These are phyloP conservation scores for Elaeis guineensis DNA, from an alignment of 176 grass and related monocot genomes.

Conservation along the genomic window DNA sequence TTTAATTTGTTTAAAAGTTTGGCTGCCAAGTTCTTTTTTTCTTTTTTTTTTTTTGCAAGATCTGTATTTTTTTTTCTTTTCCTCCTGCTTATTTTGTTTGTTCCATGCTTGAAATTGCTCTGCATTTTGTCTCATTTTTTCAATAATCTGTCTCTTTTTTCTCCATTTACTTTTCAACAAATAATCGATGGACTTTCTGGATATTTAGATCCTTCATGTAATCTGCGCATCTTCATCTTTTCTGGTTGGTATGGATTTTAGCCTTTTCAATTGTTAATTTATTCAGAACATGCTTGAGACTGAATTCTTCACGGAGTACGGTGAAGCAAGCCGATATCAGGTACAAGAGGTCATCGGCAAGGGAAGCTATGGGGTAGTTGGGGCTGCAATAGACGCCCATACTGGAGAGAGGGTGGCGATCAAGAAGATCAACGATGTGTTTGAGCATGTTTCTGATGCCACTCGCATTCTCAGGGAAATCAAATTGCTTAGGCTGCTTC, in stretches of 20 bases:
- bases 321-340: constrained; percentile 56
- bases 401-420: constrained; percentile 64
- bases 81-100: too few species aligned
- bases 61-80: too few species aligned
- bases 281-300: constrained; percentile 35
- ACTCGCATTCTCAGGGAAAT: constrained; percentile 78
- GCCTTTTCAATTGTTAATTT: background rate
- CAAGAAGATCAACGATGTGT: constrained; percentile 78
- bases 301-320: constrained; percentile 70
- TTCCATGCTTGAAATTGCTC: too few species aligned
- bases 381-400: constrained; percentile 44
- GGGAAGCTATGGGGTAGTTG: constrained; percentile 69
- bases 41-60: too few species aligned
- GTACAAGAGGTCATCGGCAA: constrained; percentile 70
- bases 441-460: constrained; percentile 76
- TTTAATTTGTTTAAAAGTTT: too few species aligned
- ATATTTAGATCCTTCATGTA: constrained; percentile 1
- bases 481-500: constrained; percentile 64
- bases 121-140: too few species aligned
- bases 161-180: too few species aligned
- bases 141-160: too few species aligned
- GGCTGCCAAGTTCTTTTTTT: too few species aligned
- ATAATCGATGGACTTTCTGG: too few species aligned
- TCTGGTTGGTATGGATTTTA: background rate
- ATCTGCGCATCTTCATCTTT: background rate